Evolutionary conservation across 441 rosid species (phyloP), one percentile per base, ranked within the genome.

Genomic region (Dalechampia spathulata): DNA sequence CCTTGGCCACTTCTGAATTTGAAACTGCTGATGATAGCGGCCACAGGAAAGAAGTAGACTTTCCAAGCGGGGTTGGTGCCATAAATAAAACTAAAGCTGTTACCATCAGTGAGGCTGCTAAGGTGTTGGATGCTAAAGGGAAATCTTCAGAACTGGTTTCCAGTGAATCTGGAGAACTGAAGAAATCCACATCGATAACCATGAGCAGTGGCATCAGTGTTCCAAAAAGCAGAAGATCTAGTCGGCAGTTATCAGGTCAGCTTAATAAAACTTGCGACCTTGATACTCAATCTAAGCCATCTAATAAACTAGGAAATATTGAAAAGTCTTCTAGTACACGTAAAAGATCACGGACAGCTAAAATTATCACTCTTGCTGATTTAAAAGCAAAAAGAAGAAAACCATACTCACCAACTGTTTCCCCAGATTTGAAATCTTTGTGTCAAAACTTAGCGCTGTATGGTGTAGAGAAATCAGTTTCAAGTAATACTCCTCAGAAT

Each of bases 161-260:
- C 28, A 17, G 37, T 22, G 32, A 34, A 39, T 30, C 49, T 36
- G 56, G 34, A 46, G 63, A 60, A 52, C 45, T 34, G 46, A 65
- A 52, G 56, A 61, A 34, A 51, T 53, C 22, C 26, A 64, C 47
- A 50, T 26, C 64, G 50, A 58, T 26, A 47, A 58, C 63, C 44
- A 37, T 39, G 40, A 63, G 46, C 22, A 27, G 55, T 66, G 71
- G 54, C 50, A 68, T 64, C 28, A 72, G 59, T 56, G 63, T 55
- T 69, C 86, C 88, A 39, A 83, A 70, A 69, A 61, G 62, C 60
- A 75, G 72, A 74, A 83, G 89, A 75, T 82, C 97, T 62, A 41
- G 49, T 55, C 68, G 67, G 68, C 67, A 61, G 48, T 61, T 57
- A 37, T 30, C 74, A 40, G 75, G 54, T 69, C 64, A 61, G 63